Base-by-base conservation (phyloP, 805 yeast genomes). In the Hanseniaspora lachancei region DNA sequence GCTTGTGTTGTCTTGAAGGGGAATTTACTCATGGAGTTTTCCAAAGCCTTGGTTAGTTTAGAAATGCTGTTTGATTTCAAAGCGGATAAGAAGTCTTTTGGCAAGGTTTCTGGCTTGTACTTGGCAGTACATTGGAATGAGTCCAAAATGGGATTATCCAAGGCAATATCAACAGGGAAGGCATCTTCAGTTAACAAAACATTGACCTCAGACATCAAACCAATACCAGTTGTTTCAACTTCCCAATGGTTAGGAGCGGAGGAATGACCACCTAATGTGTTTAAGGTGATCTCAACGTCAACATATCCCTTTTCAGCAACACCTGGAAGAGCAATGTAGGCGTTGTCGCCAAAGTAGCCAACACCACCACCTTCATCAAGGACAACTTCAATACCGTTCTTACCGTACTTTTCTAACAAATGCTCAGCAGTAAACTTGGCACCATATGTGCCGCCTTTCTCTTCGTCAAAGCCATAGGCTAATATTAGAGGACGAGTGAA, bases 401-500 rank as follows among this genome's bases (percentile, higher is more conserved):
- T 59, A 3, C 91, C 91, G 61, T 76, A 81, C 55, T 71, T 72
- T 12, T 74, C 70, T 32, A 70, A 64, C 20, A 85, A 64, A 57
- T 65, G 68, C 47, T 70, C 57, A 9, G 75, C 73, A 27, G 84
- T 69, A 10, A 39, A 39, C 12, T 54, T 51, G 1, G 65, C 62
- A 15, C 89, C 91, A 51, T 70, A 64, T 23, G 58, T 57, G 6
- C 91, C 91, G 42, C 77, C 72, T 47, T 58, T 55, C 63, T 82
- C 89, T 68, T 82, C 89, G 62, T 83, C 88, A 60, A 75, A 81
- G 1, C 89, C 89, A 65, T 79, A 80, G 0, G 83, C 77, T 1
- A 78, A 65, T 34, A 83, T 59, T 27, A 81, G 63, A 2, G 82
- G 74, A 61, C 87, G 74, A 47, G 70, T 61, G 9, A 83, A 82